Evolutionary conservation across 148 eudicot species (phyloP), one percentile per base, ranked within the genome.

Genomic region (Suaeda aralocaspica): DNA sequence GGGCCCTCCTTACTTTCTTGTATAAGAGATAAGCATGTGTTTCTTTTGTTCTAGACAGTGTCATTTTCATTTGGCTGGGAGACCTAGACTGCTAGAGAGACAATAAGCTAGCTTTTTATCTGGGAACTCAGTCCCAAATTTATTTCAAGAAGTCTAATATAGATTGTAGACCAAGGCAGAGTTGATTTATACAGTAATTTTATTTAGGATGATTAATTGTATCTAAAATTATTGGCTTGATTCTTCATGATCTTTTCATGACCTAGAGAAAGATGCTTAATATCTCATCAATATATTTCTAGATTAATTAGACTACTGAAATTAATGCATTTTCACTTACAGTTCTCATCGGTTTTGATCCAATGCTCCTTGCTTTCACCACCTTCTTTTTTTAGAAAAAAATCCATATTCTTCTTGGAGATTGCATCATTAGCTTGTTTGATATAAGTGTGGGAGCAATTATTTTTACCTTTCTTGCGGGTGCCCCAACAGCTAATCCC

Each of bases 281-380:
- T 53, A 21, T 36, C 19, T 26, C 8, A 31, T 64, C 30, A 53
- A 13, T 24, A 24, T 50, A 24, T 19, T 28, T 41, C 46, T 44
- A 55, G 28, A 59, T 15, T 45, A 21, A 42, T 14, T 7, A 5
- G 1, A 1, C 12, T 29, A 2, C 19, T 16, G 14, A 18, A 42
- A 2, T n/a, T 64, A 9, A 82, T 64, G 62, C 42, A 49, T 70
- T 21, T 64, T 50, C 57, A 84, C 92, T 90, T 86, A 90, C 96
- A 88, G n/a, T 90, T 88, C 67, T 79, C 83, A 57, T 90, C 91
- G n/a, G 92, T 86, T 42, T 79, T 86, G 71, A 90, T 86, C 96
- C 92, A 90, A 57, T 78, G 91, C 76, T 81, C 90, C 57, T 42
- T 74, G 62, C 67, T 74, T 71, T 75, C 71, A 29, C n/a, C 44